These are phyloP conservation scores for Pinus tabuliformis DNA, from an alignment of 75 land plant species.

Conservation along the genomic window DNA sequence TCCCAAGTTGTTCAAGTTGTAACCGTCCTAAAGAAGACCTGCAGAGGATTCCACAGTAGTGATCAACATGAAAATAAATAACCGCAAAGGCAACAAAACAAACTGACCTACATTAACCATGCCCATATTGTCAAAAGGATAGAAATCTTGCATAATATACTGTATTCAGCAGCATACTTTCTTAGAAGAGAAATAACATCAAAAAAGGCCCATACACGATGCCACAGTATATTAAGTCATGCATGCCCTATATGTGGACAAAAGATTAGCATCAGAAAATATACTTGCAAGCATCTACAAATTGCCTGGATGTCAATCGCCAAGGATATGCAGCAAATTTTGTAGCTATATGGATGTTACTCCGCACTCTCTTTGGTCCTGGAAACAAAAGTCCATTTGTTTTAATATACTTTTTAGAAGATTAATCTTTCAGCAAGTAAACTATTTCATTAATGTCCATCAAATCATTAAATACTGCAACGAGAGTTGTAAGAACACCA, in stretches of 20 bases:
- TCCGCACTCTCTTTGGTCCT: constrained; percentile 44
- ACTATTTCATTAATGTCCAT: not conserved
- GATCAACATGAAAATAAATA: not conserved
- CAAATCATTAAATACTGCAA: constrained; percentile 2
- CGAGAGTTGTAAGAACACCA: not conserved
- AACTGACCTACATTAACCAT: not conserved
- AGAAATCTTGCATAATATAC: not conserved
- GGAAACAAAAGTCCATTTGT: constrained; percentile 5
- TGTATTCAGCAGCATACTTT: not conserved
- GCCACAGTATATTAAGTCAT: not conserved
- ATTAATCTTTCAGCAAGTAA: constrained; percentile 2
- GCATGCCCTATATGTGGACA: not conserved
- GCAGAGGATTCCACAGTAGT: not conserved
- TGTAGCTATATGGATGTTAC: constrained; percentile 80
- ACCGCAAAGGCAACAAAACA: not conserved
- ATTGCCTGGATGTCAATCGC: constrained; percentile 84
- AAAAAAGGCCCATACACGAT: not conserved
- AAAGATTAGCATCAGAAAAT: constrained; percentile 2
- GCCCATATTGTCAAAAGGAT: not conserved
- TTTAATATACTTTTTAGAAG: not conserved
- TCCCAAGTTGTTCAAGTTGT: constrained; percentile 85
- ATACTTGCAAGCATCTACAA: constrained; percentile 94
- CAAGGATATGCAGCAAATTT: constrained; percentile 99
- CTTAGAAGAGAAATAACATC: not conserved
- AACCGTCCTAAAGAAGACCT: constrained; percentile 80